Conservation (phyloP, 2,329 filamentous ascomycete species). For the Colletotrichum brevisporum region DNA sequence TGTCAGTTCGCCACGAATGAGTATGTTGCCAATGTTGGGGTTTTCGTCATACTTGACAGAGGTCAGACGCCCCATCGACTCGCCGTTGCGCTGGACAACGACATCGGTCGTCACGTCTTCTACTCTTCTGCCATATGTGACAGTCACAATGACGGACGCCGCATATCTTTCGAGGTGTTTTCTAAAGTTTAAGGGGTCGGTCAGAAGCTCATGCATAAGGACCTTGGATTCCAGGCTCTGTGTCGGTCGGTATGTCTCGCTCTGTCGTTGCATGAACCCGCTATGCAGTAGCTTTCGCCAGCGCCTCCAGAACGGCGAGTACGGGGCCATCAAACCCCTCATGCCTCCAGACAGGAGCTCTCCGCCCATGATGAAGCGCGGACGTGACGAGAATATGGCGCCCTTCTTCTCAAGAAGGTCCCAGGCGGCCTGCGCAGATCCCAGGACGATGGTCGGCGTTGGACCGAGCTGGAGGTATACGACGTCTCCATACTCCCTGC, state of each 20-base stretch:
- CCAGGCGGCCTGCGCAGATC: conserved; percentile 58
- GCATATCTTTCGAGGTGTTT: conserved; percentile 54
- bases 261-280: conserved; percentile 60
- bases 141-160: conserved; percentile 58
- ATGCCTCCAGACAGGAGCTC: conserved; percentile 58
- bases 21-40: conserved; percentile 6
- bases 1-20: background rate
- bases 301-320: conserved; percentile 57
- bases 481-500: conserved; percentile 56
- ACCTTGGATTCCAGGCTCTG: conserved; percentile 58
- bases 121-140: conserved; percentile 57
- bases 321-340: conserved; percentile 60
- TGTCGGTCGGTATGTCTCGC: conserved; percentile 57
- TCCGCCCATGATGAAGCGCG: conserved; percentile 61
- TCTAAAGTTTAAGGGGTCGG: conserved; percentile 47
- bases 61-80: conserved; percentile 59
- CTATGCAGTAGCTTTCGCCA: conserved; percentile 59
- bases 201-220: conserved; percentile 55
- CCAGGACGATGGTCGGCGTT: conserved; percentile 58
- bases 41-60: conserved; percentile 56
- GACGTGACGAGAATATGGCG: conserved; percentile 59
- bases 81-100: conserved; percentile 54
- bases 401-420: conserved; percentile 60
- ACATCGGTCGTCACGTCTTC: conserved; percentile 52
- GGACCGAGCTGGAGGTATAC: conserved; percentile 59